These are phyloP conservation scores for Anethum foeniculum DNA, from an alignment of 140 eudicot species.

Conservation along the genomic window DNA sequence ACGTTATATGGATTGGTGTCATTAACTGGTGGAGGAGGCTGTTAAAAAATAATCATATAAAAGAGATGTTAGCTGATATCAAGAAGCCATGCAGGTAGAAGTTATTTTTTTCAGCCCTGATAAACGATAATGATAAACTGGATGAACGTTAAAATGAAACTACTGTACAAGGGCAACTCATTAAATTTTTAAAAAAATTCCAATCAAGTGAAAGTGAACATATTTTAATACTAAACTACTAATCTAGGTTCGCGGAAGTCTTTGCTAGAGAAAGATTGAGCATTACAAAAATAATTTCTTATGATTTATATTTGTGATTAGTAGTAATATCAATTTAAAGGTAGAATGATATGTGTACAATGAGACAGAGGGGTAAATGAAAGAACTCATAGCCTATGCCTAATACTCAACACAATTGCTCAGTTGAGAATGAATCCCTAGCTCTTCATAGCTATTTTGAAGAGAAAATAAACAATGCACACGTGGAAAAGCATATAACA, in stretches of 20 bases:
- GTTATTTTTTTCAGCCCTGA: not conserved
- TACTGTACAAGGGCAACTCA: no score
- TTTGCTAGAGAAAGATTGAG: not conserved
- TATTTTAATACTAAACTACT: not conserved
- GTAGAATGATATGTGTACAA: not conserved
- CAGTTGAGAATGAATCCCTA: not conserved
- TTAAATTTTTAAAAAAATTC: not conserved
- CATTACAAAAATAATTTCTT: not conserved
- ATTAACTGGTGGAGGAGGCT: constrained; percentile 98
- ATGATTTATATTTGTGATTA: not conserved
- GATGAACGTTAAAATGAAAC: not conserved
- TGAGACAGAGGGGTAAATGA: not conserved
- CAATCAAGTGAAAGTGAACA: not conserved
- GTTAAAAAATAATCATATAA: constrained; percentile 21
- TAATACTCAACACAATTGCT: not conserved
- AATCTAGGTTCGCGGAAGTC: not conserved
- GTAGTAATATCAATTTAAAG: not conserved
- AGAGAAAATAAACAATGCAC: not conserved
- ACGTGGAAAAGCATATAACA: not conserved
- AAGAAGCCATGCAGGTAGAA: not conserved
- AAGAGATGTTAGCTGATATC: not conserved
- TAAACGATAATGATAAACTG: not conserved
- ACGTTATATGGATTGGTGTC: constrained; percentile 98
- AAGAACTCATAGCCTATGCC: not conserved
- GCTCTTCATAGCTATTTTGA: not conserved